A percentile compares a stretch with the other conserved stretches of the same genome.
Evolutionary conservation across 2,329 filamentous ascomycete genomes (phyloP).

Genomic region (Corynespora cassiicola): DNA sequence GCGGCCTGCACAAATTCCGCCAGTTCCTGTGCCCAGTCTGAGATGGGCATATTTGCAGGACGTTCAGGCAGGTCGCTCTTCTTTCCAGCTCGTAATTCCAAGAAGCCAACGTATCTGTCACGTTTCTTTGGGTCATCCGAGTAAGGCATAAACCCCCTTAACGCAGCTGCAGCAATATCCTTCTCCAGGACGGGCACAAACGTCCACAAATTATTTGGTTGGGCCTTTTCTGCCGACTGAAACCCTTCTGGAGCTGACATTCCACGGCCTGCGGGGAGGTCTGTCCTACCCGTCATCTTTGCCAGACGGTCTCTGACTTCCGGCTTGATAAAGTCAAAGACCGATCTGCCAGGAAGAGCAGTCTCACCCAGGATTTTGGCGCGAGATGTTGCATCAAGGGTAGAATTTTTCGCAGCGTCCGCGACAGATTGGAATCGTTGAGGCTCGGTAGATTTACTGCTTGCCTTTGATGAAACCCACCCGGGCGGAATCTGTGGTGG

Average conservation of each 20-base stretch:
- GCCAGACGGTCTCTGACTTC: conserved; percentile 79
- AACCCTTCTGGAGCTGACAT: conserved; percentile 73
- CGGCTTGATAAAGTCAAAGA: conserved; percentile 90
- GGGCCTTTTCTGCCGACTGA: conserved; percentile 67
- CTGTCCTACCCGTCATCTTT: conserved; percentile 73
- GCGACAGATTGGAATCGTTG: conserved; percentile 67
- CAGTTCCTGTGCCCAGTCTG: conserved; percentile 83
- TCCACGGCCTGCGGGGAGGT: conserved; percentile 78
- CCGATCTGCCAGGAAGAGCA: conserved; percentile 85
- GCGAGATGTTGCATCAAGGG: conserved; percentile 75
- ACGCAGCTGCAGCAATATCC: conserved; percentile 51
- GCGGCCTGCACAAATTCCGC: conserved; percentile 77
- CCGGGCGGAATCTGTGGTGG: conserved; percentile 73
- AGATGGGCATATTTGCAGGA: conserved; percentile 58
- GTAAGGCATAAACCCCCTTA: conserved; percentile 78
- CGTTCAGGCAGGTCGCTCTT: conserved; percentile 65
- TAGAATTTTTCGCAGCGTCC: conserved; percentile 79
- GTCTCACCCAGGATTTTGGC: conserved; percentile 83
- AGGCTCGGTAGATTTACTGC: conserved; percentile 34
- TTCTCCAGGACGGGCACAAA: conserved; percentile 53
- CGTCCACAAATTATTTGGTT: conserved; percentile 60
- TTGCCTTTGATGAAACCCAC: conserved; percentile 69
- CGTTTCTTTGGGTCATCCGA: conserved; percentile 81
- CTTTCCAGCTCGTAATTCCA: conserved; percentile 74
- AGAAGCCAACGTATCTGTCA: conserved; percentile 78